Conservation (phyloP, 495 filamentous ascomycete genomes). For the Elasticomyces elasticus region DNA sequence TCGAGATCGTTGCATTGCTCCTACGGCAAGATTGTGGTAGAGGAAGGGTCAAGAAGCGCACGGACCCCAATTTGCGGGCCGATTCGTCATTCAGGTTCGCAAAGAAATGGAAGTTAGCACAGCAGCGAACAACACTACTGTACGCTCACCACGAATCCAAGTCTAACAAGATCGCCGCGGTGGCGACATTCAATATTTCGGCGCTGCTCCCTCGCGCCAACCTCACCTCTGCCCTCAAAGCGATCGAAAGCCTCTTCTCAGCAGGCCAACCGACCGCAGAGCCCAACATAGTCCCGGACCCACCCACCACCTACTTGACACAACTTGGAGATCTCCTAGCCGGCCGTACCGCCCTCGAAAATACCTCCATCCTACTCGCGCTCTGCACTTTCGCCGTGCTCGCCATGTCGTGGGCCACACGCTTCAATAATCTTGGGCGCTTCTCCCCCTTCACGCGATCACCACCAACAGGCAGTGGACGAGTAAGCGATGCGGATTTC, state of each 20-base stretch:
- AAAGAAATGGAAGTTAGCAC: too few relatives aligned
- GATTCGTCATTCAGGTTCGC: too few relatives aligned
- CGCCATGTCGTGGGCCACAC: constrained; percentile 57
- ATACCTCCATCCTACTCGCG: constrained; percentile 29
- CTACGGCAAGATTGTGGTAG: too few relatives aligned
- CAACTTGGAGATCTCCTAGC: constrained; percentile 6
- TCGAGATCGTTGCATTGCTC: too few relatives aligned
- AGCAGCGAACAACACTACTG: too few relatives aligned
- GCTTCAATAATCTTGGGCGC: constrained; percentile 38
- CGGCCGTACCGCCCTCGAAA: constrained; percentile 15
- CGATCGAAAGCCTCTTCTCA: constrained; percentile 2
- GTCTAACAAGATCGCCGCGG: background rate
- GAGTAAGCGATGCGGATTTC: constrained; percentile 68
- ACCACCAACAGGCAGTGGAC: constrained; percentile 15
- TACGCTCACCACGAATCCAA: too few relatives aligned
- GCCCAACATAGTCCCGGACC: background rate
- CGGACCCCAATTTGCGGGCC: too few relatives aligned
- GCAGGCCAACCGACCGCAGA: background rate
- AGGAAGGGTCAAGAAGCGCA: too few relatives aligned
- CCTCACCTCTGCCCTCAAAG: constrained; percentile 2
- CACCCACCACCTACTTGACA: background rate
- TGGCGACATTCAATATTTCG: constrained; percentile 6
- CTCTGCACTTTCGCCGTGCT: constrained; percentile 43
- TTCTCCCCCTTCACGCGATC: constrained; percentile 40
- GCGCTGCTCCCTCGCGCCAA: background rate